A percentile compares a stretch with the other conserved stretches of the same genome.
These are phyloP conservation scores for Pulveroboletus sp. DNA, from an alignment of 768 basidiomycete species.

Conservation along the genomic window DNA sequence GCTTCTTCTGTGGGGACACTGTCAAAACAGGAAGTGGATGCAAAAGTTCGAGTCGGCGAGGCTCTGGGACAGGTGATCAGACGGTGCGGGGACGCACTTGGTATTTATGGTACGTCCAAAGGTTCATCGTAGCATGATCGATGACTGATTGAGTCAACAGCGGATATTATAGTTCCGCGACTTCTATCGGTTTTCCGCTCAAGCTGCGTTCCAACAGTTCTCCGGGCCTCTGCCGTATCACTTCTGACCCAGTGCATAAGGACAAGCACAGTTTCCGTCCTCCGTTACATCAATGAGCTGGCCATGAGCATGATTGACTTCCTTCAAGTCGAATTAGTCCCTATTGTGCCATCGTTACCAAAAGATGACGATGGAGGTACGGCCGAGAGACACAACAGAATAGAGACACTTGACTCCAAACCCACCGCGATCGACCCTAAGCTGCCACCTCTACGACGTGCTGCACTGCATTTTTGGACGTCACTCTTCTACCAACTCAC, in stretches of 20 bases:
- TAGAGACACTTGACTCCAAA: slow-evolving; percentile 43
- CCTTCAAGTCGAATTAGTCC: slow-evolving; percentile 56
- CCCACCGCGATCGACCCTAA: slow-evolving; percentile 57
- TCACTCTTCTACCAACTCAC: slow-evolving; percentile 60
- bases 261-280: slow-evolving; percentile 56
- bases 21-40: slow-evolving; percentile 65
- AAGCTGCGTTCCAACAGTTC: slow-evolving; percentile 57
- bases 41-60: slow-evolving; percentile 75
- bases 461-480: slow-evolving; percentile 79
- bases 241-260: slow-evolving; percentile 72
- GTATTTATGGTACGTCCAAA: slow-evolving; percentile 55
- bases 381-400: slow-evolving; percentile 7
- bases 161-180: slow-evolving; percentile 64
- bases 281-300: slow-evolving; percentile 60
- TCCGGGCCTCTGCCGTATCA: slow-evolving; percentile 65
- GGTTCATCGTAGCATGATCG: not conserved
- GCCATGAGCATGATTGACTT: slow-evolving; percentile 70
- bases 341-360: slow-evolving; percentile 14
- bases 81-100: slow-evolving; percentile 64
- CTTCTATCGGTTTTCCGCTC: slow-evolving; percentile 62
- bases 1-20: slow-evolving; percentile 31
- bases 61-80: slow-evolving; percentile 75
- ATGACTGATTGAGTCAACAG: slow-evolving; percentile 35
- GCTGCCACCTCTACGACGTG: slow-evolving; percentile 77
- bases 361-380: slow-evolving; percentile 14